Evolutionary conservation across 371 early-diverging fungal species (phyloP).

Genomic region (Mucor plumbeus): DNA sequence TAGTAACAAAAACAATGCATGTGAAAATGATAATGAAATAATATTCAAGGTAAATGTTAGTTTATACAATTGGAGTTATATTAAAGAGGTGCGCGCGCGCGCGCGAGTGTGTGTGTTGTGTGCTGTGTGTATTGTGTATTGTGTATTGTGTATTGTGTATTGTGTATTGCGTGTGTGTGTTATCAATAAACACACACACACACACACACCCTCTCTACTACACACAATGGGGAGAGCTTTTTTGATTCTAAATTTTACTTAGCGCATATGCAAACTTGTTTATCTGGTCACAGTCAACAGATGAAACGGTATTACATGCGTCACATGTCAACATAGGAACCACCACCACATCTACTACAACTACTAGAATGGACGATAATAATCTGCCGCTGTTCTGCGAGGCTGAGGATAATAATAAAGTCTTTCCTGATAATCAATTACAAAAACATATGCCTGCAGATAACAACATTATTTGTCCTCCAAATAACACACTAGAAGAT

Average conservation of each 20-base stretch:
- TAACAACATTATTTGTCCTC: slow-evolving; percentile 1
- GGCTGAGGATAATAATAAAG: slow-evolving; percentile 10
- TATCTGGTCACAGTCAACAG: slow-evolving; percentile 50
- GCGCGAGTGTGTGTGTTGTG: too few relatives aligned
- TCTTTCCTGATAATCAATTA: slow-evolving; percentile 5
- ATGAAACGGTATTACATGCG: slow-evolving; percentile 40
- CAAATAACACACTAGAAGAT: slow-evolving; percentile 22
- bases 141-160: too few relatives aligned
- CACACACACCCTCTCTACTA: not conserved
- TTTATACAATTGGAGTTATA: not conserved
- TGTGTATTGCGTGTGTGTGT: not conserved
- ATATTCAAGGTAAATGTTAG: slow-evolving; percentile 5
- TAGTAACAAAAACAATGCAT: not conserved
- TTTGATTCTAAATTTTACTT: slow-evolving; percentile 51
- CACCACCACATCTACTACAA: not conserved
- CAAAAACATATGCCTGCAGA: slow-evolving; percentile 6
- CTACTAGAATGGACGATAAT: not conserved
- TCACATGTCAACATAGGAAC: slow-evolving; percentile 12
- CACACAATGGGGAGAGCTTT: slow-evolving; percentile 6
- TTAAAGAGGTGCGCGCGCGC: too few relatives aligned
- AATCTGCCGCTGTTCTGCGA: not conserved
- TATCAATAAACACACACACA: too few relatives aligned
- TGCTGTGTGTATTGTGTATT: too few relatives aligned
- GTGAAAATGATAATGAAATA: not conserved
- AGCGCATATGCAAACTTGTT: slow-evolving; percentile 45